phyloP scores from a whole-genome alignment of 1,284 basidiomycete species.

The Sphaerobolus stellatus region DNA sequence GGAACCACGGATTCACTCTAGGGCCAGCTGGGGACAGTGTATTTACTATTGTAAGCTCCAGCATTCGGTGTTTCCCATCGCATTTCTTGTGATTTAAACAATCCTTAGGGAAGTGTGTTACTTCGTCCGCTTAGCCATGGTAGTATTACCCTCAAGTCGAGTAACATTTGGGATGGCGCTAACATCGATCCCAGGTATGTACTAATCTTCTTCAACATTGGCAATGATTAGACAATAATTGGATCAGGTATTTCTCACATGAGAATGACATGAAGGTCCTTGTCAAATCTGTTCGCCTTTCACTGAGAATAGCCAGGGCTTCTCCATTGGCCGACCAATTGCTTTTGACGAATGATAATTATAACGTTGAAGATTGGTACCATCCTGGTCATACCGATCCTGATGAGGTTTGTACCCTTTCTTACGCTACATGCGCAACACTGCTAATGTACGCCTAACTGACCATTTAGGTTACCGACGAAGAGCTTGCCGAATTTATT shows the following conservation, averaged over 20 bases:
- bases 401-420: slow-evolving; percentile 10
- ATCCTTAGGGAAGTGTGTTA: slow-evolving; percentile 13
- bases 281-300: slow-evolving; percentile 29
- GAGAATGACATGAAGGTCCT: slow-evolving; percentile 25
- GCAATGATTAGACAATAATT: slow-evolving; percentile 12
- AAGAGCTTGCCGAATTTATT: slow-evolving; percentile 35
- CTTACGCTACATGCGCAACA: background rate
- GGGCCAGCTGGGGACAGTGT: background rate
- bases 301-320: slow-evolving; percentile 24
- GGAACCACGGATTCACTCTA: slow-evolving; percentile 13
- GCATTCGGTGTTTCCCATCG: background rate
- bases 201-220: background rate
- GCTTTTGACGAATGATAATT: slow-evolving; percentile 24
- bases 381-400: slow-evolving; percentile 30
- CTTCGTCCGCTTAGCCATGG: slow-evolving; percentile 31
- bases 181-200: slow-evolving; percentile 42
- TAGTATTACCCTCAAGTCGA: slow-evolving; percentile 33
- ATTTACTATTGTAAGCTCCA: background rate
- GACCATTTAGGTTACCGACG: slow-evolving; percentile 21
- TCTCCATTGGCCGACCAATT: slow-evolving; percentile 28
- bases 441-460: background rate
- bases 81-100: slow-evolving; percentile 1
- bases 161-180: slow-evolving; percentile 37
- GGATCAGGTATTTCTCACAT: slow-evolving; percentile 22
- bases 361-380: slow-evolving; percentile 28